A percentile compares a stretch with the other conserved stretches of the same genome.
Conservation (phyloP, 2,329 filamentous ascomycete genomes). For the Coniella lustricola region DNA sequence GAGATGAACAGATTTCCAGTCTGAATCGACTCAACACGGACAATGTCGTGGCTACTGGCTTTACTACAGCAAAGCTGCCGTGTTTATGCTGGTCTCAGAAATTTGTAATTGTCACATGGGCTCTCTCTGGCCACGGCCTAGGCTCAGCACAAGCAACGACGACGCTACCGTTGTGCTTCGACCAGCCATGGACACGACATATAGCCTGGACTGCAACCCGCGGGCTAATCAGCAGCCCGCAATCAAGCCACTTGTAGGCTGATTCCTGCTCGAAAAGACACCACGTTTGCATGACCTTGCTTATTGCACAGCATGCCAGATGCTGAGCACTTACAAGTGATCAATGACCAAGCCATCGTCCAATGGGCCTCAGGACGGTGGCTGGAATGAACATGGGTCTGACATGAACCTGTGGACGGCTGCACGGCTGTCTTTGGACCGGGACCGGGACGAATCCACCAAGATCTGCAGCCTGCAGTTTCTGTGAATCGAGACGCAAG, state of each 20-base stretch:
- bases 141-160: background rate
- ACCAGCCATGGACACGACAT: background rate
- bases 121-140: background rate
- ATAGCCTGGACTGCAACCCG: background rate
- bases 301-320: conserved; percentile 17
- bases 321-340: no score
- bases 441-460: background rate
- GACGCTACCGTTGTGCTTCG: background rate
- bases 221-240: background rate
- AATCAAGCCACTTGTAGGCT: conserved; percentile 21
- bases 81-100: conserved; percentile 1
- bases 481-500: background rate
- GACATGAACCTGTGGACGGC: background rate
- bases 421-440: background rate
- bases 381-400: background rate
- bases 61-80: no score
- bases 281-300: conserved; percentile 12
- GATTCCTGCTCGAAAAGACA: conserved; percentile 11
- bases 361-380: background rate
- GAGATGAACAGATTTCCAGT: no score
- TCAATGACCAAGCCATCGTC: no score
- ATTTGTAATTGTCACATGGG: no score
- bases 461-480: background rate
- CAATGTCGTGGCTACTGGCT: background rate
- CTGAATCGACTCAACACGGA: no score